Evolutionary conservation across 2,329 filamentous ascomycete species (phyloP).

Genomic region (Xenoacremonium recifei): DNA sequence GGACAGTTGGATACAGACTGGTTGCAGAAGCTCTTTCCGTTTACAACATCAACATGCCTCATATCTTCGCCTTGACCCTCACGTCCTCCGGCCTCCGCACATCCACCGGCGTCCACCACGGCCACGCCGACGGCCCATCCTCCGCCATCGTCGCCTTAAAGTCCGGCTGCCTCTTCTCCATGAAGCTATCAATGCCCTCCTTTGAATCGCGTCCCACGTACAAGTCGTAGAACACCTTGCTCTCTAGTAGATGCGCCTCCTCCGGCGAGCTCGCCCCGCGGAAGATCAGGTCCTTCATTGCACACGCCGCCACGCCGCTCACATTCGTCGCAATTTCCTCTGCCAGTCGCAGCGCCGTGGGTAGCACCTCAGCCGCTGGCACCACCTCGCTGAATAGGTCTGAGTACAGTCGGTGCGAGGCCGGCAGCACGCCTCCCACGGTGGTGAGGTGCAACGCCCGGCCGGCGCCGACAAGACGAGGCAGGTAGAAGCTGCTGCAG

Average conservation of each 20-base stretch:
- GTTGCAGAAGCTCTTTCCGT: too few species aligned
- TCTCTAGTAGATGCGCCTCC: slow-evolving; percentile 69
- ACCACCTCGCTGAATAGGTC: slow-evolving; percentile 67
- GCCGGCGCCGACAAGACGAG: slow-evolving; percentile 63
- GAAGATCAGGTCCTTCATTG: slow-evolving; percentile 74
- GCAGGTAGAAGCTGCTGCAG: slow-evolving; percentile 69
- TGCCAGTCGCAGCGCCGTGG: slow-evolving; percentile 64
- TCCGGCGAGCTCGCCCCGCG: slow-evolving; percentile 59
- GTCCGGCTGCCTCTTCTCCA: slow-evolving; percentile 63
- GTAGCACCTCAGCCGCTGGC: slow-evolving; percentile 59
- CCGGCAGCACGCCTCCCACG: slow-evolving; percentile 61
- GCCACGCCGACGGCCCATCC: slow-evolving; percentile 59
- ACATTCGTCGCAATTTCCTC: slow-evolving; percentile 66
- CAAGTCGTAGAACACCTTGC: slow-evolving; percentile 59
- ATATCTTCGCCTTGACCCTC: slow-evolving; percentile 26
- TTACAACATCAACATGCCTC: background rate
- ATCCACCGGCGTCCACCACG: slow-evolving; percentile 62
- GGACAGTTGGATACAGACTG: too few species aligned
- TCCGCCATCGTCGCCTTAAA: slow-evolving; percentile 61
- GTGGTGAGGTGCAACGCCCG: slow-evolving; percentile 65
- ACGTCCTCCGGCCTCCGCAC: slow-evolving; percentile 48
- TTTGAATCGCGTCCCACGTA: slow-evolving; percentile 58
- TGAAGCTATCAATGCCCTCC: slow-evolving; percentile 67
- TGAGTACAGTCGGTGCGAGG: slow-evolving; percentile 49
- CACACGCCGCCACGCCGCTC: slow-evolving; percentile 58